These are phyloP conservation scores for Rhizoclosmatium globosum DNA, from an alignment of 192 early-diverging fungal genomes.

Conservation along the genomic window DNA sequence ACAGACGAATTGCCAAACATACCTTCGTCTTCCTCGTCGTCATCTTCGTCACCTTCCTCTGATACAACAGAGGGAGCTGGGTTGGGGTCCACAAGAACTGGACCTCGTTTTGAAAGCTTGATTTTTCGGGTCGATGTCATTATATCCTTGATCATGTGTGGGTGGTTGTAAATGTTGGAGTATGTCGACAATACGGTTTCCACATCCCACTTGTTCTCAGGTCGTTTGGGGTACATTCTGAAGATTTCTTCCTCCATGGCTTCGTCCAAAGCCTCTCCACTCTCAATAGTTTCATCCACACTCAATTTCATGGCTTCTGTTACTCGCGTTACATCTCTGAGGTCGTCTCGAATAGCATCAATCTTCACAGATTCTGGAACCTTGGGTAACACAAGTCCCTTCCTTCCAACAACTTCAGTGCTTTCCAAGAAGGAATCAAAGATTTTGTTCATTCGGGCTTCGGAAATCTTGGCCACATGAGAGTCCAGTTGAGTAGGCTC, in stretches of 20 bases:
- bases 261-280: constrained; percentile 72
- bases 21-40: constrained; percentile 21
- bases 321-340: constrained; percentile 37
- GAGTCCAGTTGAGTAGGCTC: constrained; percentile 2
- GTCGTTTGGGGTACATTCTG: constrained; percentile 36
- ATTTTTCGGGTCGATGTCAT: constrained; percentile 32
- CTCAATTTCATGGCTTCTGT: constrained; percentile 31
- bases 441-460: constrained; percentile 44
- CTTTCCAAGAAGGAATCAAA: constrained; percentile 62
- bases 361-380: constrained; percentile 45
- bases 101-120: constrained; percentile 37
- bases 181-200: constrained; percentile 90
- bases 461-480: constrained; percentile 3
- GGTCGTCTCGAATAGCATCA: constrained; percentile 50
- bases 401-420: constrained; percentile 51
- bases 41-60: constrained; percentile 37
- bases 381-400: constrained; percentile 38
- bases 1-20: neutral
- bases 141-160: constrained; percentile 77
- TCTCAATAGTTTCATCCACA: constrained; percentile 39
- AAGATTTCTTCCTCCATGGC: constrained; percentile 56
- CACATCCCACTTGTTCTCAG: constrained; percentile 83
- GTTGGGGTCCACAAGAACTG: constrained; percentile 60
- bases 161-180: constrained; percentile 95
- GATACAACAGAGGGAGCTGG: neutral